These are phyloP conservation scores for Sporothrix pallida DNA, from an alignment of 2,329 filamentous ascomycete species.

Conservation along the genomic window DNA sequence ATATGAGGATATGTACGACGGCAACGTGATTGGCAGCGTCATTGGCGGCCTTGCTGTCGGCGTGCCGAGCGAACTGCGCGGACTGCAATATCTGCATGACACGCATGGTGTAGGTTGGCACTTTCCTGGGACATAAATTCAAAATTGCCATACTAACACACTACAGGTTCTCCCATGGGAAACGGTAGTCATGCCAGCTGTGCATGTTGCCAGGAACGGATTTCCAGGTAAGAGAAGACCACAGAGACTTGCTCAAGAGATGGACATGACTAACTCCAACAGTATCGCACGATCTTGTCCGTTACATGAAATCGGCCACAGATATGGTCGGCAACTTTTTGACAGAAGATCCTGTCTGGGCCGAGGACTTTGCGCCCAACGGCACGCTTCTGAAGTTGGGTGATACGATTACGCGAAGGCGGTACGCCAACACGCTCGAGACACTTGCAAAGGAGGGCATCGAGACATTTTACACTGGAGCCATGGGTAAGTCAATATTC, in stretches of 20 bases:
- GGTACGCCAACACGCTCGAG: conserved; percentile 79
- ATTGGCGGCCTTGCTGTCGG: conserved; percentile 74
- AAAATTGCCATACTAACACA: neutral
- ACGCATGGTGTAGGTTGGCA: conserved; percentile 64
- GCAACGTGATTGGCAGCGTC: conserved; percentile 70
- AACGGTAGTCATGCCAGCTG: conserved; percentile 73
- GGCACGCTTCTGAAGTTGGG: conserved; percentile 72
- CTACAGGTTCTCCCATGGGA: conserved; percentile 67
- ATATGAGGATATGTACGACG: conserved; percentile 81
- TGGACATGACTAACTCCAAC: conserved; percentile 36
- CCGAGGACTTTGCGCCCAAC: conserved; percentile 85
- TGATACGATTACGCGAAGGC: conserved; percentile 78
- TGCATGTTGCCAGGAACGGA: conserved; percentile 73
- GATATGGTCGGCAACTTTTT: conserved; percentile 64
- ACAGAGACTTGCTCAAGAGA: neutral
- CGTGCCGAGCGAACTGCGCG: conserved; percentile 76
- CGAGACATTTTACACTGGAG: conserved; percentile 47
- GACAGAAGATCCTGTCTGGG: conserved; percentile 76
- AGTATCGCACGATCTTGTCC: conserved; percentile 75
- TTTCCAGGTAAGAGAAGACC: conserved; percentile 56
- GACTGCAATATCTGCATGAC: conserved; percentile 77
- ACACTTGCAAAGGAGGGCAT: conserved; percentile 73
- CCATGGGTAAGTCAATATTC: conserved; percentile 44
- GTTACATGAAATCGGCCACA: conserved; percentile 66
- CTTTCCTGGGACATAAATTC: too few relatives aligned